Evolutionary conservation across 1,139 yeast genomes (phyloP).

Genomic region (Blastobotrys persicus): DNA sequence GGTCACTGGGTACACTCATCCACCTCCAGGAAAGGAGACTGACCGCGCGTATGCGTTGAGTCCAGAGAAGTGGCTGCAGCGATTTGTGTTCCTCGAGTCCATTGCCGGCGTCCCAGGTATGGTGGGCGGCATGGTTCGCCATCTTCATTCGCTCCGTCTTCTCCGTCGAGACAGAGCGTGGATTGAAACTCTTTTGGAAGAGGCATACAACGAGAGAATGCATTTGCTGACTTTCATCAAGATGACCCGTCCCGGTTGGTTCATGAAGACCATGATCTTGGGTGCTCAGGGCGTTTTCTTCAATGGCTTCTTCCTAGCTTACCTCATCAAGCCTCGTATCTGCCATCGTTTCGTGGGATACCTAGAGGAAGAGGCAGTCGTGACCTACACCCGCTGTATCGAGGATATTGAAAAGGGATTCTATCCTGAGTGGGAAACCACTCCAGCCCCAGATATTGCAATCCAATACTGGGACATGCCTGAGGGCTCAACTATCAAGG

Average conservation of each 20-base stretch:
- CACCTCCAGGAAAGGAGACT: conserved; percentile 42
- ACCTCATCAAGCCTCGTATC: conserved; percentile 57
- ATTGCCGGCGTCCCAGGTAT: conserved; percentile 81
- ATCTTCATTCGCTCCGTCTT: conserved; percentile 58
- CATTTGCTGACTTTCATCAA: conserved; percentile 69
- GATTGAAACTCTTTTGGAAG: conserved; percentile 72
- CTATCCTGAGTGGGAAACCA: conserved; percentile 48
- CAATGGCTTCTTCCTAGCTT: conserved; percentile 61
- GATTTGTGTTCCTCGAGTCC: conserved; percentile 66
- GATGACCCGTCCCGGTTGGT: conserved; percentile 61
- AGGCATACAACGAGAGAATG: conserved; percentile 79
- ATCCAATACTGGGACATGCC: conserved; percentile 60
- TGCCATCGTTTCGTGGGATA: conserved; percentile 80
- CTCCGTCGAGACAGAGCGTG: conserved; percentile 70
- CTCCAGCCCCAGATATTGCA: conserved; percentile 49
- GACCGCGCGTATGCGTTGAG: conserved; percentile 58
- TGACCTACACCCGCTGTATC: conserved; percentile 63
- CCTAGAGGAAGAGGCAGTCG: conserved; percentile 75
- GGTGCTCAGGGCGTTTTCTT: conserved; percentile 72
- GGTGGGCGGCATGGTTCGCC: conserved; percentile 70
- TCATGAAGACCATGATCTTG: conserved; percentile 55
- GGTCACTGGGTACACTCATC: conserved; percentile 64
- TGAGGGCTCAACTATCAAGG: conserved; percentile 54
- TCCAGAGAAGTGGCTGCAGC: conserved; percentile 63
- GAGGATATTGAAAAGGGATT: conserved; percentile 53